Evolutionary conservation across 768 basidiomycete genomes (phyloP).

Genomic region (Podaxis sp.): DNA sequence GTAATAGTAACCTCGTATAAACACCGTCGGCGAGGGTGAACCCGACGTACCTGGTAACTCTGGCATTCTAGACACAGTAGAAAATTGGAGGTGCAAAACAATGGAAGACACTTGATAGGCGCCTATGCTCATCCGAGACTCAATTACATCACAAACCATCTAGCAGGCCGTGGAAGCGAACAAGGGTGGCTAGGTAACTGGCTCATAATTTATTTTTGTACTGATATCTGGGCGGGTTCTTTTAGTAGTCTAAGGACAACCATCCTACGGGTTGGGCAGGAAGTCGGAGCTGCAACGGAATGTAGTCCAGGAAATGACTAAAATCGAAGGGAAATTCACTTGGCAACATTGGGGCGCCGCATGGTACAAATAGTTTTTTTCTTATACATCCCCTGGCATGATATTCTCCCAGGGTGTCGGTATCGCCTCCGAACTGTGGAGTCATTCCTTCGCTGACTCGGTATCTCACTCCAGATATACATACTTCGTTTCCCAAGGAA

Average conservation of each 20-base stretch:
- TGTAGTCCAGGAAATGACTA: background rate
- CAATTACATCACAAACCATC: background rate
- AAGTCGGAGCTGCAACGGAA: too few relatives aligned
- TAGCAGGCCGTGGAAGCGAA: background rate
- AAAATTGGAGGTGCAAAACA: background rate
- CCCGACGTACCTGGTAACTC: slow-evolving; percentile 47
- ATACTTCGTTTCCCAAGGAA: background rate
- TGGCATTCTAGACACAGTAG: slow-evolving; percentile 37
- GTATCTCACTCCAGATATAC: background rate
- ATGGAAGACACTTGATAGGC: background rate
- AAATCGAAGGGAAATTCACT: background rate
- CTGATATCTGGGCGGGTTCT: too few relatives aligned
- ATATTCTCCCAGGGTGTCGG: background rate
- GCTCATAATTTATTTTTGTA: too few relatives aligned
- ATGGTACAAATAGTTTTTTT: background rate
- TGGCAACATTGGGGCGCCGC: background rate
- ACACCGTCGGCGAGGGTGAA: background rate
- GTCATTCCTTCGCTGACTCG: background rate
- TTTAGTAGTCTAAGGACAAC: too few relatives aligned
- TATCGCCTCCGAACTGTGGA: background rate
- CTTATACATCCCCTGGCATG: background rate
- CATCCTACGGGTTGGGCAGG: too few relatives aligned
- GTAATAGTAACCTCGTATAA: background rate
- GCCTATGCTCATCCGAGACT: background rate
- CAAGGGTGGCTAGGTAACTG: background rate